Evolutionary conservation across 108 stramenopile genomes (phyloP), one percentile per base, ranked within the genome.

Genomic region (Stephanodiscus triporus): DNA sequence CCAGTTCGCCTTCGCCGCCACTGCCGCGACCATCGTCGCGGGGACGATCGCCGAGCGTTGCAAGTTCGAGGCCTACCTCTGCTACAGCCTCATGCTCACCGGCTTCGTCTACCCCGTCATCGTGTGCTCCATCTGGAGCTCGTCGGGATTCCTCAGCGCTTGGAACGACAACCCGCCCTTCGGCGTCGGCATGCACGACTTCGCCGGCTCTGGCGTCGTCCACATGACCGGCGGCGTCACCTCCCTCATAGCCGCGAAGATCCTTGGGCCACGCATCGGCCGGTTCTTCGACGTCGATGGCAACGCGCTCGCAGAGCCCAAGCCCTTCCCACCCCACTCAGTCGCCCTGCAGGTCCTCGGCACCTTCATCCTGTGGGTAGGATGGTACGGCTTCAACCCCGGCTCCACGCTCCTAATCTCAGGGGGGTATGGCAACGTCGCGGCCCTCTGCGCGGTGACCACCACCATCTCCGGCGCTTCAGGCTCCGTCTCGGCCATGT

Each of bases 371-470:
- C 89, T 98, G 6, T 96, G 96, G 96, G 88, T 96, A 56, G 97
- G 96, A 38, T 98, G 97, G 97, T 96, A 96, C 68, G 96, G 95
- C 24, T 97, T 97, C 94, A 97, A 96, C 84, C 80, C 86, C 9
- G 95, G 92, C 14, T 89, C 87, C 34, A 91, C 94, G 22, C 82
- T 94, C 14, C 54, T 93, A 62, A 55, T 63, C 23, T 77, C 73
- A 23, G 27, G 26, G 9, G 68, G 66, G 9, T 49, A 42, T 8
- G 88, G 75, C 13, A 73, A 77, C 9, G 71, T 95, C 29, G 79
- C 85, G 5, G 90, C 92, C 0, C 71, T 93, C 13, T 80, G 74
- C 6, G 96, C 87, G 11, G 93, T 97, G 60, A 98, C 92, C 70
- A 90, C 88, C n/a, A 91, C 90, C 43, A 66, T 89, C 32, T 69